These are phyloP conservation scores for Chlamydomonas reinhardtii DNA, from an alignment of 163 green algal genomes.

Conservation along the genomic window DNA sequence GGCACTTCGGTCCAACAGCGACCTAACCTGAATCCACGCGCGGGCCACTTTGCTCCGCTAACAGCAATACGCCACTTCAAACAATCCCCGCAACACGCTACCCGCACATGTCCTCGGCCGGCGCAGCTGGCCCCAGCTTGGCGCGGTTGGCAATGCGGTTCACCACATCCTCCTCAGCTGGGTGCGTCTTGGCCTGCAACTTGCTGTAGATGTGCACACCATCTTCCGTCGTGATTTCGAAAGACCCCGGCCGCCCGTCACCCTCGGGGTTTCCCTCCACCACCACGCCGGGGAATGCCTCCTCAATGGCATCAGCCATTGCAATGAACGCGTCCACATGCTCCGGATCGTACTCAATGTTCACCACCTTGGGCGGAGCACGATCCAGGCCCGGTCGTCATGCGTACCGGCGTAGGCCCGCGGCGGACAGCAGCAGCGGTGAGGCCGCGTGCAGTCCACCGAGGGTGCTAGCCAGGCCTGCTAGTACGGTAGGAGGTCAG, in stretches of 20 bases:
- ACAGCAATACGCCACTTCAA: too few species aligned
- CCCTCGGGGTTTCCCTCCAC: conserved; percentile 64
- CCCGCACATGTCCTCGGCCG: conserved; percentile 33
- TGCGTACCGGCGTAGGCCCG: conserved; percentile 13
- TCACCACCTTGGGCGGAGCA: conserved; percentile 50
- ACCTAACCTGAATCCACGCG: too few species aligned
- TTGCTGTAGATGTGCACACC: conserved; percentile 52
- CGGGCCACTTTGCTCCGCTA: too few species aligned
- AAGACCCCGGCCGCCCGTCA: conserved; percentile 53
- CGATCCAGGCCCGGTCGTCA: conserved; percentile 61
- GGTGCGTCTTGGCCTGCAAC: conserved; percentile 19
- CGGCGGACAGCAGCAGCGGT: not conserved
- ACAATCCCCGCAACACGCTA: too few species aligned
- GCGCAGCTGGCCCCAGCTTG: not conserved
- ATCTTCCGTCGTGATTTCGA: conserved; percentile 58
- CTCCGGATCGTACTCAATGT: conserved; percentile 67
- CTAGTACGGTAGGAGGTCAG: too few species aligned
- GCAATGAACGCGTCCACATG: conserved; percentile 69
- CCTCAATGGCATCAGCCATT: conserved; percentile 67
- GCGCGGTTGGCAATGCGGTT: conserved; percentile 28
- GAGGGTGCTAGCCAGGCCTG: too few species aligned
- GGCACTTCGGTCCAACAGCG: too few species aligned
- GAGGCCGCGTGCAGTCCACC: too few species aligned
- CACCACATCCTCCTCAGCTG: conserved; percentile 24
- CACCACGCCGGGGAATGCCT: conserved; percentile 54